Conservation (phyloP, 2,329 filamentous ascomycete species). For the Fusarium avenaceum region DNA sequence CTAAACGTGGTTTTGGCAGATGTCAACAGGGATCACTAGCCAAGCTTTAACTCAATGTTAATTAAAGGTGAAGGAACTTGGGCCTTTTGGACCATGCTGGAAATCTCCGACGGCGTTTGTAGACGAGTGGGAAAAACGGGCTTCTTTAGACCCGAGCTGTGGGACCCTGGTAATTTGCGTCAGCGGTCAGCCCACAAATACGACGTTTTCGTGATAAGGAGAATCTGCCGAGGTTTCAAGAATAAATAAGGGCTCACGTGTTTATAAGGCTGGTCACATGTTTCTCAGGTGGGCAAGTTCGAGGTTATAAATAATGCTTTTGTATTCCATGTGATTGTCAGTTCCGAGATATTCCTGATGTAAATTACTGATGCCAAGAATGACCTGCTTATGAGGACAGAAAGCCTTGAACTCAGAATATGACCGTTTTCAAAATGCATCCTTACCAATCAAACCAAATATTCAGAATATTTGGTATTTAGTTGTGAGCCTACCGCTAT, state of each 20-base stretch:
- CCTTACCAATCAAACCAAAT: no score
- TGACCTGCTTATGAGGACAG: no score
- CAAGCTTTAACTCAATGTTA: not conserved
- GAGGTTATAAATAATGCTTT: conserved; percentile 12
- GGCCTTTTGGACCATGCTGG: not conserved
- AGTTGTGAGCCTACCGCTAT: no score
- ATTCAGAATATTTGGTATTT: no score
- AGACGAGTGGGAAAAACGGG: not conserved
- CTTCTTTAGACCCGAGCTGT: conserved; percentile 12
- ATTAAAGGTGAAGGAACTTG: not conserved
- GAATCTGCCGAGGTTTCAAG: conserved; percentile 4
- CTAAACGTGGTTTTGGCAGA: conserved; percentile 13
- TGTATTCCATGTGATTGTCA: not conserved
- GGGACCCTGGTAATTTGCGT: conserved; percentile 6
- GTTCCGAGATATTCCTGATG: no score
- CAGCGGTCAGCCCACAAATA: conserved; percentile 31
- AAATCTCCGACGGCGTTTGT: conserved; percentile 35
- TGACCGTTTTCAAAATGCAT: no score
- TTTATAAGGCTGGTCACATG: conserved; percentile 26
- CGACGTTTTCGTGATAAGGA: conserved; percentile 1
- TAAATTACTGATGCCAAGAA: no score
- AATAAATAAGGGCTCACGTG: conserved; percentile 1
- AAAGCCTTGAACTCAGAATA: no score
- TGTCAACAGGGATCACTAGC: not conserved
- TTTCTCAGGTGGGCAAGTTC: not conserved